phyloP scores from a whole-genome alignment of 352 stramenopile genomes.

The Detonula confervacea region DNA sequence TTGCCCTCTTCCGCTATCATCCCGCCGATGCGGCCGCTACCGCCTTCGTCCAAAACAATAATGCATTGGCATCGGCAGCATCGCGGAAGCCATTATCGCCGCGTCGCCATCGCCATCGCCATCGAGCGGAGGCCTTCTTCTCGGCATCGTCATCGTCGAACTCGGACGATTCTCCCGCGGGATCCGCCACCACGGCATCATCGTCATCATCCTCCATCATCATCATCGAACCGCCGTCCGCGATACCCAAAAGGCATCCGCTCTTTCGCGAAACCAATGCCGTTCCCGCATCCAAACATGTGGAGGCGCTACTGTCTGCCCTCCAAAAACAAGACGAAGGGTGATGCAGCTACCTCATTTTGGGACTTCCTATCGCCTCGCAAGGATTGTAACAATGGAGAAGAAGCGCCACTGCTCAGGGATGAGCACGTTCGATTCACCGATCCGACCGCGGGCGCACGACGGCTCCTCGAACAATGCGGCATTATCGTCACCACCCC shows the following conservation, averaged over 20 bases:
- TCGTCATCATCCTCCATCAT: background rate
- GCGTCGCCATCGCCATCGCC: background rate
- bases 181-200: background rate
- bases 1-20: background rate
- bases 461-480: conserved; percentile 26
- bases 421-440: conserved; percentile 40
- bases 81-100: no score
- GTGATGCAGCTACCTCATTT: no score
- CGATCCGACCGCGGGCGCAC: conserved; percentile 29
- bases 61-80: no score
- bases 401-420: conserved; percentile 4
- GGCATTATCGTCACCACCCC: background rate
- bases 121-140: background rate
- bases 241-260: conserved; percentile 1
- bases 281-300: conserved; percentile 33
- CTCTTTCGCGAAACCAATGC: conserved; percentile 38
- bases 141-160: no score
- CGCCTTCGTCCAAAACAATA: background rate
- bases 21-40: background rate
- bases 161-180: no score
- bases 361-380: conserved; percentile 13
- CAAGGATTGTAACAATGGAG: background rate
- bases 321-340: background rate
- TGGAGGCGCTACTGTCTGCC: conserved; percentile 14
- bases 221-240: background rate